These are phyloP conservation scores for Candida andamanensis DNA, from an alignment of 805 yeast genomes.

Conservation along the genomic window DNA sequence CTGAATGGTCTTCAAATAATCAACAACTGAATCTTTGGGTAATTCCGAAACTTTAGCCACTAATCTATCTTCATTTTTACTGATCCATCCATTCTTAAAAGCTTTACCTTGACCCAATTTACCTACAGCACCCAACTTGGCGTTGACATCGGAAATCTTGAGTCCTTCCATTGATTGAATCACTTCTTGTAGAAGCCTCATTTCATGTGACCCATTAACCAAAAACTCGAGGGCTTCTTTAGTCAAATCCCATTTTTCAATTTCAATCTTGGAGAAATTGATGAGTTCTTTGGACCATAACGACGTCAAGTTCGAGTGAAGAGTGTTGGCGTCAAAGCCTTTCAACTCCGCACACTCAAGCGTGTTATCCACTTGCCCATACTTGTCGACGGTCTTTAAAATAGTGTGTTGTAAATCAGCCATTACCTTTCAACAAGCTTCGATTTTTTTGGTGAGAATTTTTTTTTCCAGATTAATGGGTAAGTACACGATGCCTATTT, in stretches of 20 bases:
- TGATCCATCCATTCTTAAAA: constrained; percentile 95
- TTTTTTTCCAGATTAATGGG: constrained; percentile 5
- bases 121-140: constrained; percentile 77
- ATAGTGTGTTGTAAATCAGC: constrained; percentile 62
- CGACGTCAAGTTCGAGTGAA: constrained; percentile 83
- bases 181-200: constrained; percentile 70
- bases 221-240: constrained; percentile 79
- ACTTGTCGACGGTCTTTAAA: constrained; percentile 57
- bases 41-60: constrained; percentile 52
- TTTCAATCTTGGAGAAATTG: constrained; percentile 64
- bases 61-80: constrained; percentile 78
- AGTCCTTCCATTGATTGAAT: constrained; percentile 71
- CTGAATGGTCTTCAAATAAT: constrained; percentile 54
- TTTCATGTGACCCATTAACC: constrained; percentile 84
- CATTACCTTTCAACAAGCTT: constrained; percentile 33
- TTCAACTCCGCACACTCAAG: constrained; percentile 55
- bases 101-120: constrained; percentile 96
- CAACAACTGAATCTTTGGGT: constrained; percentile 66
- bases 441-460: constrained; percentile 1
- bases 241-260: constrained; percentile 70
- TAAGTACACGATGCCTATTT: no score
- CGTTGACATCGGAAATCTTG: constrained; percentile 68
- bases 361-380: constrained; percentile 63
- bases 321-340: constrained; percentile 52
- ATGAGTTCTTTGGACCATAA: constrained; percentile 81